Evolutionary conservation across 106 monocot species (phyloP).

Genomic region (Alisma plantagoaquatica): DNA sequence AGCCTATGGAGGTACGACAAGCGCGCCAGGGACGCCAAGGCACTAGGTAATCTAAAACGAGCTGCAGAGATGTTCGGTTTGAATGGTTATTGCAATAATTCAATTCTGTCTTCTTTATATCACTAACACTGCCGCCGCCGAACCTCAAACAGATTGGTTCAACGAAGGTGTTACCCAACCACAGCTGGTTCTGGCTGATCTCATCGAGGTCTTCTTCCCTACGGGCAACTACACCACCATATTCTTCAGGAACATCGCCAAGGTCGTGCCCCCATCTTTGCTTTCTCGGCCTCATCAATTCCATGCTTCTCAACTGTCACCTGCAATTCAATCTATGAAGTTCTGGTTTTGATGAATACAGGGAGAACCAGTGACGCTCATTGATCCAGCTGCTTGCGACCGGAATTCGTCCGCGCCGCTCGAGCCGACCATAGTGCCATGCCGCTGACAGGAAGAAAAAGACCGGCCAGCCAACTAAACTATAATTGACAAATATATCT

Average conservation of each 20-base stretch:
- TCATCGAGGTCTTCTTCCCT: constrained; percentile 75
- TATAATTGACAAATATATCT: no score
- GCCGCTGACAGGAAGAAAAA: no score
- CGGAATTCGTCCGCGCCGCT: constrained; percentile 6
- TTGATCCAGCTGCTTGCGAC: constrained; percentile 13
- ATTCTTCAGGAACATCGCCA: constrained; percentile 81
- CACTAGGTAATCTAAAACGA: constrained; percentile 49
- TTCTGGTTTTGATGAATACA: background rate
- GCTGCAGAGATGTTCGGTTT: no score
- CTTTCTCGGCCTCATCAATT: background rate
- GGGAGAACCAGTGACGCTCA: constrained; percentile 7
- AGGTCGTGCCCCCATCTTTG: constrained; percentile 39
- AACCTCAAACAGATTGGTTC: constrained; percentile 84
- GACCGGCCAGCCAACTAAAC: no score
- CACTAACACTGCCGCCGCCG: no score
- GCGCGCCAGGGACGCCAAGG: constrained; percentile 23
- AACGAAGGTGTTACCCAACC: constrained; percentile 90
- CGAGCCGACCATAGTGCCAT: constrained; percentile 20
- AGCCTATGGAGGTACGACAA: constrained; percentile 94
- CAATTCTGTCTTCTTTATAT: no score
- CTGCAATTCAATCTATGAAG: background rate
- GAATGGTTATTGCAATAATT: no score
- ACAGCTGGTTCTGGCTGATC: constrained; percentile 81
- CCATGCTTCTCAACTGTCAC: background rate
- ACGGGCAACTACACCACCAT: constrained; percentile 72